Evolutionary conservation across 208 protist genomes (phyloP).

Genomic region (Zelonia costaricensis): DNA sequence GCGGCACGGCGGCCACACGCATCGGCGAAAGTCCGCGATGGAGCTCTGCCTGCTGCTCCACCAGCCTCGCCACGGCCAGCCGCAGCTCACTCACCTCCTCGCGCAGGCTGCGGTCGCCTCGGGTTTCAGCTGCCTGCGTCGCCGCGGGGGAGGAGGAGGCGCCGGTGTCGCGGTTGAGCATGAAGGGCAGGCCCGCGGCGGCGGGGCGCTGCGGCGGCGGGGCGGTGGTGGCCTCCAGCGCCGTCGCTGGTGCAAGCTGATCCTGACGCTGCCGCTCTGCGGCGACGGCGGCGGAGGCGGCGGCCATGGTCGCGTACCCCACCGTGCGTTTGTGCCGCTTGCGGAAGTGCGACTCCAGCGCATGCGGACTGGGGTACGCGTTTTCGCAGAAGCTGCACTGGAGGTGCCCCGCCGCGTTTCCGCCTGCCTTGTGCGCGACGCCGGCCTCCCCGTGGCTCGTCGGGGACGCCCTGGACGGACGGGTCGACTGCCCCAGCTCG

Average conservation of each 20-base stretch:
- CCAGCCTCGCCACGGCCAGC: conserved; percentile 36
- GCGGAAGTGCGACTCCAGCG: conserved; percentile 65
- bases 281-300: conserved; percentile 23
- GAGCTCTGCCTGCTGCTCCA: conserved; percentile 31
- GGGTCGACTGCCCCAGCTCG: conserved; percentile 1
- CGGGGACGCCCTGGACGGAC: not conserved
- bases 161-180: too few relatives aligned
- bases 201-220: not conserved
- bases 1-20: conserved; percentile 16
- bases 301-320: conserved; percentile 38
- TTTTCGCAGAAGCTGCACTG: conserved; percentile 69
- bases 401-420: not conserved
- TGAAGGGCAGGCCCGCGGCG: not conserved
- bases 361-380: conserved; percentile 51
- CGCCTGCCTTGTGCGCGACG: not conserved
- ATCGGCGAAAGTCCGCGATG: conserved; percentile 9
- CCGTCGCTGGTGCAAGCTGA: not conserved
- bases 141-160: not conserved
- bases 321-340: conserved; percentile 61
- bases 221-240: not conserved
- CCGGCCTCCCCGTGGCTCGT: not conserved
- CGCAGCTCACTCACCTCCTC: conserved; percentile 43
- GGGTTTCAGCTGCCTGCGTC: not conserved
- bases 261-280: conserved; percentile 1
- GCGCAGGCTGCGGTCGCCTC: conserved; percentile 18